Conservation (phyloP, 192 early-diverging fungal genomes). For the Phycomyces nitens region DNA sequence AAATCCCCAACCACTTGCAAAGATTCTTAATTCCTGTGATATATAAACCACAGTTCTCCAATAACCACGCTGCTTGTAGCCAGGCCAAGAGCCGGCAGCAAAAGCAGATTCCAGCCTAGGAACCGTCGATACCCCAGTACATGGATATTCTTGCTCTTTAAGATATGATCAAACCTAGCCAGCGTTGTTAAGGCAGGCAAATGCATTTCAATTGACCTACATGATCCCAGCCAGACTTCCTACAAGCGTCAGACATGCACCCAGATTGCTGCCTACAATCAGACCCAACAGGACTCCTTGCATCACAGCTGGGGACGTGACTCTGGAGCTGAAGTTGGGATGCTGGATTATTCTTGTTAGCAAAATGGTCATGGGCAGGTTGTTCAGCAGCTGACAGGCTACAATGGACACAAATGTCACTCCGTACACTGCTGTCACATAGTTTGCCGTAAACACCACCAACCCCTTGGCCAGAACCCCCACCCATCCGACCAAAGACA, state of each 20-base stretch:
- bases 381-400: conserved; percentile 76
- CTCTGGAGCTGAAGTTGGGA: conserved; percentile 48
- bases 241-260: conserved; percentile 72
- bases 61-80: conserved; percentile 44
- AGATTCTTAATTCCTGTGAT: background rate
- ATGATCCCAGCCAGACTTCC: conserved; percentile 76
- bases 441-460: conserved; percentile 46
- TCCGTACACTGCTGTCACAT: conserved; percentile 56
- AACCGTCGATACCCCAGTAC: conserved; percentile 50
- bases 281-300: conserved; percentile 68
- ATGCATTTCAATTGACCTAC: conserved; percentile 20
- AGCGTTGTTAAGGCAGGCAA: too few species aligned
- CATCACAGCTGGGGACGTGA: conserved; percentile 33
- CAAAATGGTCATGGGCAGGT: conserved; percentile 84
- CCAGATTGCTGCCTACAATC: conserved; percentile 77
- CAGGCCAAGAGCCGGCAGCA: conserved; percentile 54
- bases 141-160: conserved; percentile 46
- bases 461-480: conserved; percentile 59
- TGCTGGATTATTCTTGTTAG: conserved; percentile 70
- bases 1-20: background rate
- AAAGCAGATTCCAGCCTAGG: conserved; percentile 54
- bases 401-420: conserved; percentile 61
- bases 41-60: conserved; percentile 47
- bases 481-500: conserved; percentile 66
- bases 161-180: conserved; percentile 47